These are phyloP conservation scores for Leccinum fallax DNA, from an alignment of 1,284 basidiomycete genomes.

Conservation along the genomic window DNA sequence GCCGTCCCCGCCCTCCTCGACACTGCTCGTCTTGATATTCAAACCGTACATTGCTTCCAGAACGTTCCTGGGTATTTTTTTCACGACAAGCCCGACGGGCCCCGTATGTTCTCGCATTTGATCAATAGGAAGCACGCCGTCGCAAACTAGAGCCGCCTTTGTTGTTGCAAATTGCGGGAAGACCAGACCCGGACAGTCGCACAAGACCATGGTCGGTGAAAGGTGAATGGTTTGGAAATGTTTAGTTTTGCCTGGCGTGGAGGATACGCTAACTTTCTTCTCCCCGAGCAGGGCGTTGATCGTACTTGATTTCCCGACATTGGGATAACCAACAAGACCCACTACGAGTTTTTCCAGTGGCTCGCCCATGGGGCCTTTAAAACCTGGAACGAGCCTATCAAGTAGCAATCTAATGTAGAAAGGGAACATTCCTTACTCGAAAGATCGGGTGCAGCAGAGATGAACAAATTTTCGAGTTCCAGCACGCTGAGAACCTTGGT, in stretches of 20 bases:
- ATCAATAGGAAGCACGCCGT: constrained; percentile 97
- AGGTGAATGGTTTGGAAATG: constrained; percentile 99
- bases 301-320: constrained; percentile 96
- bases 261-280: constrained; percentile 97
- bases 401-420: not conserved
- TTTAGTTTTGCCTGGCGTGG: constrained; percentile 98
- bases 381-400: constrained; percentile 49
- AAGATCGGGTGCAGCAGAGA: constrained; percentile 76
- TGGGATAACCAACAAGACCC: constrained; percentile 98
- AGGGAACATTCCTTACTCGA: constrained; percentile 48
- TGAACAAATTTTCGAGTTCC: constrained; percentile 89
- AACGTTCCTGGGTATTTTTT: constrained; percentile 83
- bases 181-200: constrained; percentile 98
- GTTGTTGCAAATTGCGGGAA: constrained; percentile 98
- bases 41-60: constrained; percentile 92
- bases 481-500: constrained; percentile 84
- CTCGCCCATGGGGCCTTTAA: constrained; percentile 64
- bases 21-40: constrained; percentile 63
- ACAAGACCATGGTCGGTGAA: constrained; percentile 86
- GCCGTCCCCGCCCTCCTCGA: constrained; percentile 88
- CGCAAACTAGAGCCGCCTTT: constrained; percentile 93
- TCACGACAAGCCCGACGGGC: constrained; percentile 80
- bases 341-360: constrained; percentile 76
- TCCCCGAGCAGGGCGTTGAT: constrained; percentile 96
- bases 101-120: constrained; percentile 96